Percentiles rank a stretch among this genome's conserved stretches.
These are phyloP conservation scores for Colletotrichum nymphaeae DNA, from an alignment of 2,329 filamentous ascomycete genomes.

Conservation along the genomic window DNA sequence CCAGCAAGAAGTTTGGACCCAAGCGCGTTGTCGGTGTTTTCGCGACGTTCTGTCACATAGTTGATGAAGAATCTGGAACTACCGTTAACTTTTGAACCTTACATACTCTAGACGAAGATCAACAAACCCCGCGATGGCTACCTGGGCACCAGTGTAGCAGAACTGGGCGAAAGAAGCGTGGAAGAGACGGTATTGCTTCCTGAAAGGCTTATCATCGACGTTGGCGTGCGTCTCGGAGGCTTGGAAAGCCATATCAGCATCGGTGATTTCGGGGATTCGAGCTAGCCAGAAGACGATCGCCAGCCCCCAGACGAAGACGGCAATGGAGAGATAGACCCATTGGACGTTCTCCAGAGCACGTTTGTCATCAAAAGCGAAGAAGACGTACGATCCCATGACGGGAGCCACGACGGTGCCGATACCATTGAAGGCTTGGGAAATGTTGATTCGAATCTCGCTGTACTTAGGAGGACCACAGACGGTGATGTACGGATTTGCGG, in stretches of 20 bases:
- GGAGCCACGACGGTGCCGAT: slow-evolving; percentile 72
- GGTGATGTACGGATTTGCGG: slow-evolving; percentile 74
- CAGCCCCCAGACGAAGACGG: slow-evolving; percentile 75
- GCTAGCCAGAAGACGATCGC: slow-evolving; percentile 75
- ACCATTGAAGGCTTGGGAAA: slow-evolving; percentile 65
- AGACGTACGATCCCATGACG: slow-evolving; percentile 77
- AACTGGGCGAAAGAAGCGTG: slow-evolving; percentile 82
- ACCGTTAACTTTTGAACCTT: slow-evolving; percentile 70
- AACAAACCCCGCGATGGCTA: slow-evolving; percentile 73
- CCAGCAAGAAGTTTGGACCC: slow-evolving; percentile 78
- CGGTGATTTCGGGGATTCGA: slow-evolving; percentile 77
- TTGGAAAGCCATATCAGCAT: slow-evolving; percentile 73
- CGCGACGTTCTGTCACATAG: slow-evolving; percentile 68
- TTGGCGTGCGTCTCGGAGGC: slow-evolving; percentile 56
- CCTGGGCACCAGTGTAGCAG: slow-evolving; percentile 80
- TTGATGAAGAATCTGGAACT: slow-evolving; percentile 78
- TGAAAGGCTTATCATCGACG: slow-evolving; percentile 63
- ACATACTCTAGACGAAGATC: no score
- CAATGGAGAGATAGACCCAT: slow-evolving; percentile 81
- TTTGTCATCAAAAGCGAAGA: slow-evolving; percentile 66
- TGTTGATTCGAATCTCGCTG: slow-evolving; percentile 63
- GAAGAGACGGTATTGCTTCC: slow-evolving; percentile 81
- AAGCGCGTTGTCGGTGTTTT: slow-evolving; percentile 58
- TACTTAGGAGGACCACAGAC: slow-evolving; percentile 66
- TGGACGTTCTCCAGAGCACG: slow-evolving; percentile 72